A percentile compares a stretch with the other conserved stretches of the same genome.
phyloP scores from a whole-genome alignment of 2,329 filamentous ascomycete species.

The Pseudocercospora musae region DNA sequence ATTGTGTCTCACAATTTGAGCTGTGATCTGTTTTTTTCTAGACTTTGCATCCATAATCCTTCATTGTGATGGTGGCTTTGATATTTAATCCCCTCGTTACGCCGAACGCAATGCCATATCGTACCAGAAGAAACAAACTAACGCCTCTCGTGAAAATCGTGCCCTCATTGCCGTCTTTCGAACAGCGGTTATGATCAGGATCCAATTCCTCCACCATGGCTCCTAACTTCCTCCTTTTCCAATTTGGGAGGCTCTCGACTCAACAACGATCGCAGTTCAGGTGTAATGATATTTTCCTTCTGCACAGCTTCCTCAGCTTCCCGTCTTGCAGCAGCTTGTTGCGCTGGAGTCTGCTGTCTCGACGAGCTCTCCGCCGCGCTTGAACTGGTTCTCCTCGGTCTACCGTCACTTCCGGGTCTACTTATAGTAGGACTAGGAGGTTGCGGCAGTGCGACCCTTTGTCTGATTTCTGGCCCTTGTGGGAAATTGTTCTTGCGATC shows the following conservation, averaged over 20 bases:
- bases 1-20: not conserved
- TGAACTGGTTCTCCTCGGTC: constrained; percentile 14
- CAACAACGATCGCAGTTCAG: constrained; percentile 60
- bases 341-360: constrained; percentile 16
- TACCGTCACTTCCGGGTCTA: constrained; percentile 23
- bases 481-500: constrained; percentile 91
- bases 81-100: not conserved
- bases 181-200: not conserved
- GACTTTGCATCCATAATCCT: not conserved
- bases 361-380: constrained; percentile 4
- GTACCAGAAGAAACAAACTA: not conserved
- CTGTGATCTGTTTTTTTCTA: not conserved
- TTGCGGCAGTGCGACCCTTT: constrained; percentile 42
- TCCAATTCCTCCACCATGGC: not conserved
- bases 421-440: constrained; percentile 22
- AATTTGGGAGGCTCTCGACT: constrained; percentile 57
- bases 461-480: constrained; percentile 46
- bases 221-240: constrained; percentile 44
- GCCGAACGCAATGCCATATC: not conserved
- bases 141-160: not conserved
- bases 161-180: not conserved
- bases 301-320: constrained; percentile 29
- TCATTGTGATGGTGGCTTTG: not conserved
- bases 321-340: constrained; percentile 37
- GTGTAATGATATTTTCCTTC: constrained; percentile 48